Evolutionary conservation across 2,329 filamentous ascomycete species (phyloP).

Genomic region (Colletotrichum scovillei): DNA sequence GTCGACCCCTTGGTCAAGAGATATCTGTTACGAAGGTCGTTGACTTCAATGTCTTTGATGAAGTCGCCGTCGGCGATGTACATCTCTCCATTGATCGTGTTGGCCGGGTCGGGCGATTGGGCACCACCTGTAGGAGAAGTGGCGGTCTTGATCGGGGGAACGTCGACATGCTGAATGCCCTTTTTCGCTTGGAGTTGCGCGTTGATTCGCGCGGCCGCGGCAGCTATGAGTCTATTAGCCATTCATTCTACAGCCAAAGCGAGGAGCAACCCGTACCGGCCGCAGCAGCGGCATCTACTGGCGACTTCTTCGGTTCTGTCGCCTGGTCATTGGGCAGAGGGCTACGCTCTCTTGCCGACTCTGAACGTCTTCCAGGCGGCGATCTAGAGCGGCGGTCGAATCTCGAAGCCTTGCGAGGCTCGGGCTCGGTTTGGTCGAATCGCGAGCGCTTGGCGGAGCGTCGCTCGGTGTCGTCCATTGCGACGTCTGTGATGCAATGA

Average conservation of each 20-base stretch:
- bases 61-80: conserved; percentile 97
- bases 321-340: conserved; percentile 66
- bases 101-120: conserved; percentile 48
- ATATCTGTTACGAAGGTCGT: conserved; percentile 96
- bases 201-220: conserved; percentile 89
- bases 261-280: conserved; percentile 67
- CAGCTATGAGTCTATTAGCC: conserved; percentile 66
- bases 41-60: conserved; percentile 99
- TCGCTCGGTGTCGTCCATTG: conserved; percentile 81
- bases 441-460: conserved; percentile 84
- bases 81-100: conserved; percentile 83
- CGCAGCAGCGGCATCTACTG: conserved; percentile 78
- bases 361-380: conserved; percentile 74
- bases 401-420: conserved; percentile 79
- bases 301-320: conserved; percentile 59
- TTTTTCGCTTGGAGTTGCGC: conserved; percentile 87
- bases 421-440: conserved; percentile 91
- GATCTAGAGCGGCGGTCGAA: conserved; percentile 95
- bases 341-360: conserved; percentile 82
- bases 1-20: conserved; percentile 96
- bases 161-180: conserved; percentile 89
- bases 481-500: background rate
- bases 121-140: conserved; percentile 58
- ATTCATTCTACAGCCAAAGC: background rate
- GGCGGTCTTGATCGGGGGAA: conserved; percentile 79